A percentile compares a stretch with the other conserved stretches of the same genome.
phyloP scores from a whole-genome alignment of 371 early-diverging fungal genomes.

The Saksenaea oblongispora region DNA sequence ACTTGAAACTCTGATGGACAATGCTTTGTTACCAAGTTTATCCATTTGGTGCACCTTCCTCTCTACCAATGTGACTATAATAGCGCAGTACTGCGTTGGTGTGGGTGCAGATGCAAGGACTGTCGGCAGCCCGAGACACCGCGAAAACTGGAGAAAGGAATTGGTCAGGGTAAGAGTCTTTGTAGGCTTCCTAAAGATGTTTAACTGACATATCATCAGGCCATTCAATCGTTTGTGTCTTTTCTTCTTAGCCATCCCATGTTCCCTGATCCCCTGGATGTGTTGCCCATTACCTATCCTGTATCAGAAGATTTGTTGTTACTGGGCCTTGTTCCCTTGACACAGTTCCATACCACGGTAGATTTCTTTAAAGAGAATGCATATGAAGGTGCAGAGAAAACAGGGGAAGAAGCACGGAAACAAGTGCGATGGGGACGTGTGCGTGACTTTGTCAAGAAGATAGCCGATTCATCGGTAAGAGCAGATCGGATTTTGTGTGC shows the following conservation, averaged over 20 bases:
- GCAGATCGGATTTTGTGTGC: not conserved
- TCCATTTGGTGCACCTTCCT: constrained; percentile 50
- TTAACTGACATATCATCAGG: constrained; percentile 9
- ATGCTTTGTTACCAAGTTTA: constrained; percentile 32
- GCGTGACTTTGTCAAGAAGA: constrained; percentile 33
- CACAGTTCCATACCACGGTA: constrained; percentile 32
- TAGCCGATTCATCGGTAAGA: constrained; percentile 42
- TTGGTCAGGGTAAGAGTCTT: constrained; percentile 21
- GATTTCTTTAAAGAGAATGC: constrained; percentile 45
- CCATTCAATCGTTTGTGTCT: constrained; percentile 37
- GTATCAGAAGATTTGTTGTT: constrained; percentile 42
- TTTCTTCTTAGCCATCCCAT: constrained; percentile 33
- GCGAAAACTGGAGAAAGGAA: constrained; percentile 19
- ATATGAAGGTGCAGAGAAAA: constrained; percentile 21
- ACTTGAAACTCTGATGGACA: constrained; percentile 23
- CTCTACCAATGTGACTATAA: constrained; percentile 22
- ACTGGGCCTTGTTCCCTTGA: constrained; percentile 35
- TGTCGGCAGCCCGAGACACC: constrained; percentile 11
- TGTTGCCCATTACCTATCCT: constrained; percentile 41
- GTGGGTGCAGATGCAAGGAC: constrained; percentile 17
- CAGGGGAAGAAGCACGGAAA: constrained; percentile 27
- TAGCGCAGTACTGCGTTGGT: constrained; percentile 38
- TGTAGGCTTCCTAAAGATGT: not conserved
- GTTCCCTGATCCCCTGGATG: constrained; percentile 43
- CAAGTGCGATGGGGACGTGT: constrained; percentile 52